A percentile compares a stretch with the other conserved stretches of the same genome.
These are phyloP conservation scores for Uronychia binucleata DNA, from an alignment of 73 alveolate species.

Conservation along the genomic window DNA sequence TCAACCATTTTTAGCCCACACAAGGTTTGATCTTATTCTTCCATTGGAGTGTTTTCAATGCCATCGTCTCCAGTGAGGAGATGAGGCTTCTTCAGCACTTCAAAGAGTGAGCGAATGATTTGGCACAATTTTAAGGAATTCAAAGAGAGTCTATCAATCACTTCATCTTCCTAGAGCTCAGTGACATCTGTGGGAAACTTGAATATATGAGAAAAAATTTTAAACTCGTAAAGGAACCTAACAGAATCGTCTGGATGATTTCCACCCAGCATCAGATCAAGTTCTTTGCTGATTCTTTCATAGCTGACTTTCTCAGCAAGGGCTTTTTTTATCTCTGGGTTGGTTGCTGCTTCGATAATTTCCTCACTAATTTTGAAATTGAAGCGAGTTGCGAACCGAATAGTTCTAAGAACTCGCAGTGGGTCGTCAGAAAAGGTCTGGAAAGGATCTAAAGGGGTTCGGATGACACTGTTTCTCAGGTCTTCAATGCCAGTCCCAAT, in stretches of 20 bases:
- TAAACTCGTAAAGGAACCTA: conserved; percentile 63
- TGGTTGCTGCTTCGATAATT: conserved; percentile 73
- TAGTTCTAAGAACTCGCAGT: conserved; percentile 95
- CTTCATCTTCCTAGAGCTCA: conserved; percentile 47
- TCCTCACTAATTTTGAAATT: conserved; percentile 84
- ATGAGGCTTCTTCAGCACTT: conserved; percentile 5
- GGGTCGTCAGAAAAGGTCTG: conserved; percentile 98
- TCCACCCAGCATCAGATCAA: conserved; percentile 81
- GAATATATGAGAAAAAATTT: conserved; percentile 66
- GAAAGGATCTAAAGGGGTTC: conserved; percentile 96
- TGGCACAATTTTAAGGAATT: conserved; percentile 48
- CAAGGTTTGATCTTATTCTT: neutral
- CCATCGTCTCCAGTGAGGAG: neutral
- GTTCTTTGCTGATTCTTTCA: conserved; percentile 94
- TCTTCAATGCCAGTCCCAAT: conserved; percentile 91
- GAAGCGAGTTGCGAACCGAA: conserved; percentile 97
- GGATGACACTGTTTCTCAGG: conserved; percentile 86
- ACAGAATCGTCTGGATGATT: conserved; percentile 69
- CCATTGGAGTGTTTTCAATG: neutral
- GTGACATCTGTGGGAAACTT: conserved; percentile 63
- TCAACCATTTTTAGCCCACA: neutral
- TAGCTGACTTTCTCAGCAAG: conserved; percentile 73
- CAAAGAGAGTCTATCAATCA: conserved; percentile 25
- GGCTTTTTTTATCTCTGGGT: conserved; percentile 68
- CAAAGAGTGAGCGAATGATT: conserved; percentile 57